Percentiles rank a stretch among this genome's conserved stretches.
These are phyloP conservation scores for Fusarium goolgardi DNA, from an alignment of 2,329 filamentous ascomycete genomes.

Conservation along the genomic window DNA sequence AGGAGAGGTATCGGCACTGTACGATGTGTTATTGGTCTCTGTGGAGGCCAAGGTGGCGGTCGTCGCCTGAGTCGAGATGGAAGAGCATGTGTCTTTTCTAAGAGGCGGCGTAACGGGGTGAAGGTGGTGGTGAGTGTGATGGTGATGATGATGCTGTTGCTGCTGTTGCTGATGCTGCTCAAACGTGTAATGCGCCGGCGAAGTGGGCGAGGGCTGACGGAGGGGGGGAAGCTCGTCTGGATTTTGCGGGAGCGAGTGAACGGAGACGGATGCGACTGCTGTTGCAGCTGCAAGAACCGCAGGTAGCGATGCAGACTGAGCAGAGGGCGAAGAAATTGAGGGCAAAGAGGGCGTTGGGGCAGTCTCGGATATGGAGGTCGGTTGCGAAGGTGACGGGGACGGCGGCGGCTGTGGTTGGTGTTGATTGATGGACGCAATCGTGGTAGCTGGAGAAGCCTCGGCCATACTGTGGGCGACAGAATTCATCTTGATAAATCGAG, in stretches of 20 bases:
- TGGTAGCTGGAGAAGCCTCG: slow-evolving; percentile 45
- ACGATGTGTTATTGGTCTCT: slow-evolving; percentile 63
- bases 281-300: slow-evolving; percentile 41
- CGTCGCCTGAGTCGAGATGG: slow-evolving; percentile 64
- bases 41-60: slow-evolving; percentile 56
- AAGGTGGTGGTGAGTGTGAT: slow-evolving; percentile 44
- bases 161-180: slow-evolving; percentile 46
- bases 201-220: slow-evolving; percentile 45
- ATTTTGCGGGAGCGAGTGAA: slow-evolving; percentile 40
- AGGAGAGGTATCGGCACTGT: slow-evolving; percentile 65
- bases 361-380: slow-evolving; percentile 43
- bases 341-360: slow-evolving; percentile 43
- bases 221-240: slow-evolving; percentile 46
- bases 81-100: slow-evolving; percentile 64
- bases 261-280: slow-evolving; percentile 38
- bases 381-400: slow-evolving; percentile 45
- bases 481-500: slow-evolving; percentile 51
- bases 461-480: slow-evolving; percentile 53
- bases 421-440: slow-evolving; percentile 38
- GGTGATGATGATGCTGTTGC: slow-evolving; percentile 38
- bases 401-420: slow-evolving; percentile 44
- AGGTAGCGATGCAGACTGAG: slow-evolving; percentile 44
- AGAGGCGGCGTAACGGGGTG: slow-evolving; percentile 50
- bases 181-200: slow-evolving; percentile 46
- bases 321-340: slow-evolving; percentile 46